Evolutionary conservation across 805 yeast genomes (phyloP), one percentile per base, ranked within the genome.

Genomic region (Blastobotrys americana): DNA sequence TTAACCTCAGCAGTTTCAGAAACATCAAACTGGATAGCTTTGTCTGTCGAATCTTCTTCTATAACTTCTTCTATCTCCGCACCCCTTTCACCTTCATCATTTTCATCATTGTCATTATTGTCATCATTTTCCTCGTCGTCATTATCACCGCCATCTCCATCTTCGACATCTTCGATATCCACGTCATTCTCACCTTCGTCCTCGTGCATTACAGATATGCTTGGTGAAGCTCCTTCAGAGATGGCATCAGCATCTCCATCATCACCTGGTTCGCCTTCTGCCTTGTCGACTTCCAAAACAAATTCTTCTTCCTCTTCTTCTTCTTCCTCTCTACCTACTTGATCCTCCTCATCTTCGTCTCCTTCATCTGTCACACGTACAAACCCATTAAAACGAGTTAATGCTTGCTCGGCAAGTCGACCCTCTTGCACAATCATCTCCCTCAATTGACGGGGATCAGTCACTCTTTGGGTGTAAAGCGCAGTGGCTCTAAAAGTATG

Each of bases 401-500:
- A 63, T 0, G 96, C 94, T 42, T 69, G 70, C 59, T 89, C 96
- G 2, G 90, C 93, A 42, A 79, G 67, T 45, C 84, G 70, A 23
- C 95, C 84, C 60, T 90, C 97, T 41, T 78, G 80, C 2, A 86
- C 89, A 42, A 89, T 68, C 54, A 76, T 76, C 44, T 83, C 76
- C 50, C 90, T 71, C 44, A 90, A 71, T 46, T 74, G 68, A 51
- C 82, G 77, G 48, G 89, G 85, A 56, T 86, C 90, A 1, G 80
- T 74, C 13, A 80, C 64, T 17, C 80, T 70, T 19, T 76, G 68
- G 45, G 80, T 72, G 59, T 69, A 88, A 50, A 73, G 72, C 0
- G 95, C 83, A 0, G 96, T 84, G 45, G 80, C 75, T 61, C 77
- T 79, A 60, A 83, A 90, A 0, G 97, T 90, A 63, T 89, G 94